These are phyloP conservation scores for Eimeria maxima DNA, from an alignment of 169 alveolate species.

Conservation along the genomic window DNA sequence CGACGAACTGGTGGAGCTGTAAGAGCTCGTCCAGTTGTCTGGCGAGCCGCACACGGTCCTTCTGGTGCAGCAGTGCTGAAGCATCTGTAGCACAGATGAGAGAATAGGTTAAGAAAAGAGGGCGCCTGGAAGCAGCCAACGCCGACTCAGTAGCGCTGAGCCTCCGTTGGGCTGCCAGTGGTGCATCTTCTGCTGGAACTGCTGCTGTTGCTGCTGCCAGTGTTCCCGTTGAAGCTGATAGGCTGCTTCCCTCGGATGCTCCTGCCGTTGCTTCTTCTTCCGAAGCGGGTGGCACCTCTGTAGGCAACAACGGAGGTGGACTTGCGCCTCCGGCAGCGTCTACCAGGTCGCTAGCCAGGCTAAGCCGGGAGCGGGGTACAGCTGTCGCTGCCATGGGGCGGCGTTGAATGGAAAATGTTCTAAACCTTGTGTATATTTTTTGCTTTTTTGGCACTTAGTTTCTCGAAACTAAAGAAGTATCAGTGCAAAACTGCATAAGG, in stretches of 20 bases:
- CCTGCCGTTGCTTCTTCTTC: not conserved
- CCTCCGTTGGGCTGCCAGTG: not conserved
- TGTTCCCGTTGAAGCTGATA: not conserved
- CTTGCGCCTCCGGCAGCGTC: not conserved
- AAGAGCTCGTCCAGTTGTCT: conserved; percentile 19
- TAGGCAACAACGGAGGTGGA: not conserved
- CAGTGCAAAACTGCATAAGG: too few relatives aligned
- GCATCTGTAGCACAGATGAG: conserved; percentile 24
- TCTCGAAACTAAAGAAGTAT: too few relatives aligned
- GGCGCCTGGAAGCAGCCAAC: not conserved
- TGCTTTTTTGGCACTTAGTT: too few relatives aligned
- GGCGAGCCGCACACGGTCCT: conserved; percentile 1
- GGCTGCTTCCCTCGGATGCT: not conserved
- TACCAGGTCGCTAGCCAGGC: not conserved
- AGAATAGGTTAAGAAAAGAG: not conserved
- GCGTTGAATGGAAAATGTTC: not conserved
- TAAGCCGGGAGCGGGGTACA: not conserved
- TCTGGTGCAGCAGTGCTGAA: conserved; percentile 16
- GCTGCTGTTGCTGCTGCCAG: not conserved
- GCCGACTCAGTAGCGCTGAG: not conserved
- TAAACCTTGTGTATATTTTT: too few relatives aligned
- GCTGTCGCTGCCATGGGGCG: conserved; percentile 23
- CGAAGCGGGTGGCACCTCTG: not conserved
- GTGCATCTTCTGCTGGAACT: not conserved
- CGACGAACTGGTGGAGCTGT: conserved; percentile 15